Evolutionary conservation across 495 filamentous ascomycete genomes (phyloP).

Genomic region (Podospora pseudopauciseta): DNA sequence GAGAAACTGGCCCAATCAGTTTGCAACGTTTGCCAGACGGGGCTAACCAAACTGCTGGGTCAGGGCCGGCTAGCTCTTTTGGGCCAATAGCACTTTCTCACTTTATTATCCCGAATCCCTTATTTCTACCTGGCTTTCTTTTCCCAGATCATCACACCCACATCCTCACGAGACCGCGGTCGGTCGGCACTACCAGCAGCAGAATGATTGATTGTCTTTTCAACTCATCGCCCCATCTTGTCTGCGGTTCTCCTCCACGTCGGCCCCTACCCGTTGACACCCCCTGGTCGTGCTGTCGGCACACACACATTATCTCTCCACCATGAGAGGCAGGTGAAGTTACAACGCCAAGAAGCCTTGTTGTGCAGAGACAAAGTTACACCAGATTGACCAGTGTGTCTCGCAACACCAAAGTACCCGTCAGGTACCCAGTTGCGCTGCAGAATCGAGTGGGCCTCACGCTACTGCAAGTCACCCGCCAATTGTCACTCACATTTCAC

Average conservation of each 20-base stretch:
- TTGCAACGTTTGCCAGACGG: not conserved
- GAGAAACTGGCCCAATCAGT: not conserved
- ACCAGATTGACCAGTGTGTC: conserved; percentile 10
- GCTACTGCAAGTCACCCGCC: conserved; percentile 9
- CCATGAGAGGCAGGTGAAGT: not conserved
- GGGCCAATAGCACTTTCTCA: not conserved
- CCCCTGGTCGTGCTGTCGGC: too few relatives aligned
- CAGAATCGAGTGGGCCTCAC: conserved; percentile 3
- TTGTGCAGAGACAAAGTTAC: conserved; percentile 4
- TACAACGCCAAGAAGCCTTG: not conserved
- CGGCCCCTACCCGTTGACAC: not conserved
- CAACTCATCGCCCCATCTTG: not conserved
- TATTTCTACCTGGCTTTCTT: not conserved
- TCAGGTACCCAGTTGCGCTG: not conserved
- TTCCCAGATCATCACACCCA: not conserved
- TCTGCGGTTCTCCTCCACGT: not conserved
- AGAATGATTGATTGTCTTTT: not conserved
- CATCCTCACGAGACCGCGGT: not conserved
- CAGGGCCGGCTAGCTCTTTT: not conserved
- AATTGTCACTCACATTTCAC: not conserved
- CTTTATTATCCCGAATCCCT: not conserved
- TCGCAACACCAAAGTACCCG: conserved; percentile 3
- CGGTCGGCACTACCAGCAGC: not conserved
- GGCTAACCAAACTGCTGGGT: not conserved
- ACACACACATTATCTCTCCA: not conserved